phyloP scores from a whole-genome alignment of 2,329 filamentous ascomycete species.

The Colletotrichum sp. region DNA sequence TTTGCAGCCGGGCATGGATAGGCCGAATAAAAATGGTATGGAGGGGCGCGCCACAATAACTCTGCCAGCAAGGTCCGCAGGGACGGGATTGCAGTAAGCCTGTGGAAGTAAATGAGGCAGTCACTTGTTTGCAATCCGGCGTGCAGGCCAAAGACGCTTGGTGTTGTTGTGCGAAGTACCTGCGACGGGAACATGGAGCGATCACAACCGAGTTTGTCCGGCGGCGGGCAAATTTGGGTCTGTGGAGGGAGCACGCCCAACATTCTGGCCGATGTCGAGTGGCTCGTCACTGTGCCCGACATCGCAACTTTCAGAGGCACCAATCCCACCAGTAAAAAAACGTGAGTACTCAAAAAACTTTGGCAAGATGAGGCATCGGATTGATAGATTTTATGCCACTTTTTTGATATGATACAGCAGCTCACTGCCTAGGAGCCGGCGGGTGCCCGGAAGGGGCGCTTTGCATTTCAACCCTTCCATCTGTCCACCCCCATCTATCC shows the following conservation, averaged over 20 bases:
- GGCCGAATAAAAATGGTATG: not conserved
- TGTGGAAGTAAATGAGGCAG: not conserved
- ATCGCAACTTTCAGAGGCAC: not conserved
- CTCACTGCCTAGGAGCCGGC: constrained; percentile 9
- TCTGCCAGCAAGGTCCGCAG: not conserved
- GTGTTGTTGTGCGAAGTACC: constrained; percentile 2
- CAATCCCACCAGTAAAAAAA: not conserved
- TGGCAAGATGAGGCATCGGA: not conserved
- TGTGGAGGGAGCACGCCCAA: constrained; percentile 16
- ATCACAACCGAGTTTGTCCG: constrained; percentile 21
- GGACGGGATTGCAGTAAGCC: not conserved
- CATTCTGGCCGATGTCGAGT: not conserved
- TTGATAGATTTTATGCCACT: constrained; percentile 20
- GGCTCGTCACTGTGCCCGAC: not conserved
- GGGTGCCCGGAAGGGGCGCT: constrained; percentile 2
- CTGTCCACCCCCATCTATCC: constrained; percentile 9
- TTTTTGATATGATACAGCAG: constrained; percentile 22
- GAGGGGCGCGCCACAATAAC: not conserved
- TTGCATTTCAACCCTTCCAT: constrained; percentile 1
- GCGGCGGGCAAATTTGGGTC: constrained; percentile 21
- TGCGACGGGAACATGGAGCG: constrained; percentile 8
- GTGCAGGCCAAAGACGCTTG: not conserved
- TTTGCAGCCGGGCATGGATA: constrained; percentile 6
- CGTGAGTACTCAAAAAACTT: not conserved
- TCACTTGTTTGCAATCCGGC: not conserved